These are phyloP conservation scores for Areca catechu DNA, from an alignment of 176 grass and related monocot species.

Conservation along the genomic window DNA sequence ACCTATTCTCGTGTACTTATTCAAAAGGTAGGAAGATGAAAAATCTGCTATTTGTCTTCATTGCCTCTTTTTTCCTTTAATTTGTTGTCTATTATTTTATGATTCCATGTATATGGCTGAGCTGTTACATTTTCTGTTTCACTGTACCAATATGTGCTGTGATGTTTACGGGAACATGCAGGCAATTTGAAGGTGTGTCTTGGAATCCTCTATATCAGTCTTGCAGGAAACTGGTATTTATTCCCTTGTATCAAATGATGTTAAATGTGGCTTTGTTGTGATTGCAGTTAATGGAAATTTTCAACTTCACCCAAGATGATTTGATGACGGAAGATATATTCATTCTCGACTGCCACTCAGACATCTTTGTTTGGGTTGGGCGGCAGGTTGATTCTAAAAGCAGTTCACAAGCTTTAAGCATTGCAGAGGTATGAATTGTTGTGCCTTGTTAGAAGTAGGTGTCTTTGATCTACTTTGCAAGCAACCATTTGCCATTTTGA, in stretches of 20 bases:
- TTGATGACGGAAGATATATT: slow-evolving; percentile 95
- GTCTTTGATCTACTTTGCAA: too few relatives aligned
- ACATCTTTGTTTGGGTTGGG: slow-evolving; percentile 78
- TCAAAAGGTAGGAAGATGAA: slow-evolving; percentile 43
- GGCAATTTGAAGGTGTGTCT: slow-evolving; percentile 72
- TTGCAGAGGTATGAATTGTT: slow-evolving; percentile 61
- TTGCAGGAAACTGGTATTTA: background rate
- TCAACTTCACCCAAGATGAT: slow-evolving; percentile 97
- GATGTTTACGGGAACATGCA: slow-evolving; percentile 25
- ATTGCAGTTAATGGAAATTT: slow-evolving; percentile 92
- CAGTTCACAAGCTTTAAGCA: slow-evolving; percentile 67
- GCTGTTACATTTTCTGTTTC: too few relatives aligned
- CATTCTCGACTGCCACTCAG: slow-evolving; percentile 83
- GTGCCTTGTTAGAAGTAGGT: background rate
- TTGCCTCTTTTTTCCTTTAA: too few relatives aligned
- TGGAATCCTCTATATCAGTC: slow-evolving; percentile 19
- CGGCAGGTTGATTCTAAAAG: slow-evolving; percentile 69
- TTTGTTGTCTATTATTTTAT: too few relatives aligned
- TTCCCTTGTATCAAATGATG: background rate
- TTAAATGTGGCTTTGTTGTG: slow-evolving; percentile 21
- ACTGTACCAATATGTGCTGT: too few relatives aligned
- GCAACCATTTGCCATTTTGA: too few relatives aligned
- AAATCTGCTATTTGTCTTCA: background rate
- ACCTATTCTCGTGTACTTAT: slow-evolving; percentile 50
- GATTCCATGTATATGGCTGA: too few relatives aligned